Percentiles rank a stretch among this genome's conserved stretches.
These are phyloP conservation scores for Podospora sp. DNA, from an alignment of 495 filamentous ascomycete species.

Conservation along the genomic window DNA sequence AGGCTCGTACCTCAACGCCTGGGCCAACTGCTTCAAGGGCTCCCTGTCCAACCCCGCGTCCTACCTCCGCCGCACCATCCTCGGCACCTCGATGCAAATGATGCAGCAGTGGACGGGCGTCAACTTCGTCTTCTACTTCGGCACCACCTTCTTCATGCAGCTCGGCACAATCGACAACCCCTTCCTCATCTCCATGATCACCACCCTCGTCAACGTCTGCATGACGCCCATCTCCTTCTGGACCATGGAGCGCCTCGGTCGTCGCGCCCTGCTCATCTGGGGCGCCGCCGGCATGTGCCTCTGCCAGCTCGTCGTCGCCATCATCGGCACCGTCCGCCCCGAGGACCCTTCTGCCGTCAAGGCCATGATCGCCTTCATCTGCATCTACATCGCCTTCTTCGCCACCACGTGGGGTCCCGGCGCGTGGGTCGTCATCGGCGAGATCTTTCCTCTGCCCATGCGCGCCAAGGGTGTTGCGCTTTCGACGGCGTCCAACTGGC, in stretches of 20 bases:
- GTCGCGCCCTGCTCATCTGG: conserved; percentile 73
- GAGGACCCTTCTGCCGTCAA: conserved; percentile 62
- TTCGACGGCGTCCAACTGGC: conserved; percentile 79
- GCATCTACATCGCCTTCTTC: conserved; percentile 84
- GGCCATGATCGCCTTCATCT: conserved; percentile 70
- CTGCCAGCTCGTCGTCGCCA: conserved; percentile 82
- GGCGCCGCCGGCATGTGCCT: conserved; percentile 77
- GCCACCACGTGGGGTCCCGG: conserved; percentile 77
- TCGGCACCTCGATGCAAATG: conserved; percentile 73
- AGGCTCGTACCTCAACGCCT: conserved; percentile 63
- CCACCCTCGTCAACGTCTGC: conserved; percentile 79
- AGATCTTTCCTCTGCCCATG: conserved; percentile 83
- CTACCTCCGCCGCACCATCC: conserved; percentile 70
- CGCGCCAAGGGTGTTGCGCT: conserved; percentile 77
- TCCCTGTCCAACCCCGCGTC: conserved; percentile 52
- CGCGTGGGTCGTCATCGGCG: conserved; percentile 82
- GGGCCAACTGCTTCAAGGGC: conserved; percentile 64
- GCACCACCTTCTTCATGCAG: conserved; percentile 75
- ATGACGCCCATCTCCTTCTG: conserved; percentile 82
- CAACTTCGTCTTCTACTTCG: conserved; percentile 93
- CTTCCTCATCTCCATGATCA: conserved; percentile 79
- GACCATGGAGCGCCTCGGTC: conserved; percentile 76
- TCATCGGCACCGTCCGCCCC: conserved; percentile 60
- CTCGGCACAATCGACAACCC: conserved; percentile 71
- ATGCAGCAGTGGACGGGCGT: conserved; percentile 70